Evolutionary conservation across 345 rosid genomes (phyloP).

Genomic region (Gossypioides kirkii): DNA sequence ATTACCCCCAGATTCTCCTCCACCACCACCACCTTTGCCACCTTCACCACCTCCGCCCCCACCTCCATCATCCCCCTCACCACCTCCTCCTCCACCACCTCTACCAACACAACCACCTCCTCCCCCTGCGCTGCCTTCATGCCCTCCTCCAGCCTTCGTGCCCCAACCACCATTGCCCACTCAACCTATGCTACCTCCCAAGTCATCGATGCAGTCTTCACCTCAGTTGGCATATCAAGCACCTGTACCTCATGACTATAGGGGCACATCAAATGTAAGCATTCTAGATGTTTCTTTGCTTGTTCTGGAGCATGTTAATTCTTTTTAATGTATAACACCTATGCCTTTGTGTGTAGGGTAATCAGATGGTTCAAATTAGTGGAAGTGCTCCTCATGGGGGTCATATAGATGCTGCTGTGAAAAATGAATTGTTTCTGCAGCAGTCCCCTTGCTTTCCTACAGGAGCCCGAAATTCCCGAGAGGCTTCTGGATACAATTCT

Average conservation of each 20-base stretch:
- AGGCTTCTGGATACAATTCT: conserved; percentile 60
- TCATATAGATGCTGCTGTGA: conserved; percentile 41
- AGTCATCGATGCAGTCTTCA: conserved; percentile 46
- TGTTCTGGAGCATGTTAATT: neutral
- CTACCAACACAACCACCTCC: conserved; percentile 25
- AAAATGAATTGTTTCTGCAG: conserved; percentile 52
- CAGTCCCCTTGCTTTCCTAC: conserved; percentile 59
- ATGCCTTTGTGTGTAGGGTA: conserved; percentile 43
- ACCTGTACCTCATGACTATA: conserved; percentile 47
- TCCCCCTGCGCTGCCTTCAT: conserved; percentile 30
- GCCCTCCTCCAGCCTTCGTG: conserved; percentile 31
- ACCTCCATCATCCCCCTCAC: neutral
- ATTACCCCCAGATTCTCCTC: conserved; percentile 71
- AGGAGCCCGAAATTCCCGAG: conserved; percentile 47
- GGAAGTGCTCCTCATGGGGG: conserved; percentile 48
- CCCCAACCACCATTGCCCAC: conserved; percentile 36
- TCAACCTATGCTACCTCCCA: conserved; percentile 44
- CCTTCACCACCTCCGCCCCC: conserved; percentile 24
- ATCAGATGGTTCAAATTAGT: conserved; percentile 53
- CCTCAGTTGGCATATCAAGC: conserved; percentile 56
- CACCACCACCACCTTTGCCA: conserved; percentile 25
- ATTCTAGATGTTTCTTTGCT: conserved; percentile 10
- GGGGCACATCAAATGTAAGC: conserved; percentile 46
- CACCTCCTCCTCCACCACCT: conserved; percentile 22
- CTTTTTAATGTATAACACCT: conserved; percentile 5